Evolutionary conservation across 371 early-diverging fungal species (phyloP).

Genomic region (Phascolomyces articulosus): DNA sequence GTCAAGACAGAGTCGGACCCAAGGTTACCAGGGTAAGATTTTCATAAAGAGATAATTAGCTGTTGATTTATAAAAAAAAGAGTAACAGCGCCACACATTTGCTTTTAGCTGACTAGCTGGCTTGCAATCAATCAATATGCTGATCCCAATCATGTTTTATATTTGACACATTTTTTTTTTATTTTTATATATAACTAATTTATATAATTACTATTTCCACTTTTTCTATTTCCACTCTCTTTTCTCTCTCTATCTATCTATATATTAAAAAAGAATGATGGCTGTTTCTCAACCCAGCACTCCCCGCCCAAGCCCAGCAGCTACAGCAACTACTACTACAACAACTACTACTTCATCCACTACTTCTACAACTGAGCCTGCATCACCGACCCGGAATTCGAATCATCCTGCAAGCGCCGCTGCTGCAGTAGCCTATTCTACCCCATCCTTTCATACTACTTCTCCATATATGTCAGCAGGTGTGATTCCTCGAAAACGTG

Average conservation of each 20-base stretch:
- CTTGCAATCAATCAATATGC: too few relatives aligned
- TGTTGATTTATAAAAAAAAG: too few relatives aligned
- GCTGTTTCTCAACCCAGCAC: conserved; percentile 52
- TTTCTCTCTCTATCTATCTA: background rate
- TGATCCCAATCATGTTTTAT: too few relatives aligned
- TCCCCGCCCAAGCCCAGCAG: conserved; percentile 41
- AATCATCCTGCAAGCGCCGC: background rate
- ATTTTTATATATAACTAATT: too few relatives aligned
- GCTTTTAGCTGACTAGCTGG: too few relatives aligned
- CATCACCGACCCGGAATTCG: conserved; percentile 21
- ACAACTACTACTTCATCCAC: too few relatives aligned
- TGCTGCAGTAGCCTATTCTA: conserved; percentile 17
- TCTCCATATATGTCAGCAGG: conserved; percentile 28
- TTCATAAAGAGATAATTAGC: too few relatives aligned
- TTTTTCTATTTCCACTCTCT: too few relatives aligned
- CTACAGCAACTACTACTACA: background rate
- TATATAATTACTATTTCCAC: background rate
- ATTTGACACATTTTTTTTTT: background rate
- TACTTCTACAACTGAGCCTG: conserved; percentile 6
- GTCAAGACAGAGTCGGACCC: conserved; percentile 30
- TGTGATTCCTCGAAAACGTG: conserved; percentile 35
- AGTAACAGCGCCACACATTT: too few relatives aligned
- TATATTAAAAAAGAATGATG: conserved; percentile 35
- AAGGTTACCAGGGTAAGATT: conserved; percentile 44
- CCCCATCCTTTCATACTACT: conserved; percentile 34